A percentile compares a stretch with the other conserved stretches of the same genome.
phyloP scores from a whole-genome alignment of 1,139 yeast genomes.

The Lodderomyces oxycetoniae region DNA sequence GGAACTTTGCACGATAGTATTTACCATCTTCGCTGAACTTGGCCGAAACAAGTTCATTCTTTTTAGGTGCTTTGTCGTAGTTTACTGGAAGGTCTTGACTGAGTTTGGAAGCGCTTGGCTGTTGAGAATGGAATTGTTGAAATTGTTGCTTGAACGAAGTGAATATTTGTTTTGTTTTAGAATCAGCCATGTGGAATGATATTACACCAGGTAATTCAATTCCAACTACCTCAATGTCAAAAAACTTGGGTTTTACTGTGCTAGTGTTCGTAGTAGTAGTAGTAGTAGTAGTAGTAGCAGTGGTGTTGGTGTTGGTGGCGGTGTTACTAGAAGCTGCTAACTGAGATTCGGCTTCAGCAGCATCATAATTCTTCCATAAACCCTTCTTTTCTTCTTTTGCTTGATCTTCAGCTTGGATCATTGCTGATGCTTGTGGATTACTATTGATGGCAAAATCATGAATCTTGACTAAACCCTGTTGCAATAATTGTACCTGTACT shows the following conservation, averaged over 20 bases:
- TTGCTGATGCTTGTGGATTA: conserved; percentile 50
- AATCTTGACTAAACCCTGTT: conserved; percentile 59
- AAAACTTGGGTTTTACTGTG: conserved; percentile 43
- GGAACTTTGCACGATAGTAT: conserved; percentile 58
- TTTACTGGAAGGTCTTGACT: conserved; percentile 47
- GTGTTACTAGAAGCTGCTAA: conserved; percentile 13
- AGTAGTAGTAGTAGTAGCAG: background rate
- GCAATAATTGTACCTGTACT: conserved; percentile 56
- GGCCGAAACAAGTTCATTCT: conserved; percentile 58
- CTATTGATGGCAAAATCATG: conserved; percentile 64
- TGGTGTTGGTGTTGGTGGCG: conserved; percentile 8
- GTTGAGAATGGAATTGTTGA: conserved; percentile 40
- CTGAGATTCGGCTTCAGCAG: conserved; percentile 21
- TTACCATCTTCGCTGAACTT: conserved; percentile 50
- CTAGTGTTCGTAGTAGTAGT: conserved; percentile 8
- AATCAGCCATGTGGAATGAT: conserved; percentile 47
- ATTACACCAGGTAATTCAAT: conserved; percentile 45
- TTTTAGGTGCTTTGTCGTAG: conserved; percentile 44
- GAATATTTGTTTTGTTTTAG: conserved; percentile 31
- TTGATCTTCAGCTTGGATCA: conserved; percentile 56
- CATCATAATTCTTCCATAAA: conserved; percentile 58
- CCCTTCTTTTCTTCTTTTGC: conserved; percentile 59
- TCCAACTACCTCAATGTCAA: conserved; percentile 60
- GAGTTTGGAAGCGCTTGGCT: conserved; percentile 32
- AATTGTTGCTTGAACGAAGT: conserved; percentile 43